Base-by-base conservation (phyloP, 805 yeast species). In the Saccharomycopsis fermentans region DNA sequence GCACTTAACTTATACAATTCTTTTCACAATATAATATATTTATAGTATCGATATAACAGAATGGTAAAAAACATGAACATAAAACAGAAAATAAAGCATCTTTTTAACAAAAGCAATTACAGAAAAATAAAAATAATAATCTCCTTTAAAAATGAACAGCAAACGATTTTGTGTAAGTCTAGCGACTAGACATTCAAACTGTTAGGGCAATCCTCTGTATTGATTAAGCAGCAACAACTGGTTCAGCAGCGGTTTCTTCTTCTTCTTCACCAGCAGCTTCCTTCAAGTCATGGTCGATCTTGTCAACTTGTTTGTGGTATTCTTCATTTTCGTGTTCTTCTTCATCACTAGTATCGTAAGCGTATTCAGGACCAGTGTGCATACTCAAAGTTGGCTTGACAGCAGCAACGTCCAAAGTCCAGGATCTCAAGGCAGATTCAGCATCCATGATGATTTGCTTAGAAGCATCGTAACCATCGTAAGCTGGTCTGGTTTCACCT, bases 401-500 rank as follows among this genome's bases (percentile, higher is more conserved):
- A 65, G 80, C 88, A 66, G 95, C 92, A 59, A 83, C 75, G 68
- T 87, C 94, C 67, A 86, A 79, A 64, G 95, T 87, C 95, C 95
- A 87, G 55, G 86, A 78, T 64, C 87, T 86, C 71, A 87, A 78
- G 58, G 94, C 90, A 64, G 82, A 83, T 74, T 87, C 95, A 64
- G 90, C 89, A 69, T 87, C 95, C 66, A 87, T 83, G 67, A 87
- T 86, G 72, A 87, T 87, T 75, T 87, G 95, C 75, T 86, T 87
- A 48, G 92, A 85, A 53, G 92, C 90, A 72, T 87, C 94, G 71
- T 86, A 87, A 65, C 95, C 95, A 67, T 87, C 95, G 71, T 87
- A 87, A 60, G 91, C 86, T 47, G 91, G 86, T 82, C 94, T 85
- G 54, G 92, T 86, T 76, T 87, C 96, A 78, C 96, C 96, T 60